phyloP scores from a whole-genome alignment of 805 yeast species.

The Spathaspora girioi region DNA sequence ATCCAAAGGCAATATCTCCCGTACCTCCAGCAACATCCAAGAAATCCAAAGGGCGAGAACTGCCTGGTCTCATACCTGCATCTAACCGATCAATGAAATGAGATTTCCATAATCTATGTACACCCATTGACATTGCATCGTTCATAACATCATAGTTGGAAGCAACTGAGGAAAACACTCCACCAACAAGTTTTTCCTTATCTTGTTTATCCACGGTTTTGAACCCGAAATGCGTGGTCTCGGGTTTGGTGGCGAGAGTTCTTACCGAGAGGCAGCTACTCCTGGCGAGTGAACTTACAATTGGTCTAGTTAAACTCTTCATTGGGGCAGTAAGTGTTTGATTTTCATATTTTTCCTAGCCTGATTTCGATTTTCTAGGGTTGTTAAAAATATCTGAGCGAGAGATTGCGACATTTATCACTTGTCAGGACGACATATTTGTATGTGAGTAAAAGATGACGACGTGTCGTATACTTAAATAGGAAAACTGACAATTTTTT shows the following conservation, averaged over 20 bases:
- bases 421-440: no score
- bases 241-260: conserved; percentile 7
- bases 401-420: no score
- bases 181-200: conserved; percentile 79
- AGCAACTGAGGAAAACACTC: conserved; percentile 93
- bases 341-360: no score
- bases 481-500: no score
- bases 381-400: no score
- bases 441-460: no score
- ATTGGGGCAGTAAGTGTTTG: no score
- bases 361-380: no score
- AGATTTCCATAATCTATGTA: conserved; percentile 92
- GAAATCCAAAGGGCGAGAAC: conserved; percentile 71
- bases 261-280: not conserved
- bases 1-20: conserved; percentile 96
- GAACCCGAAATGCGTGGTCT: conserved; percentile 92
- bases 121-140: conserved; percentile 95
- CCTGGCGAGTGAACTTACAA: not conserved
- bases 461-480: no score
- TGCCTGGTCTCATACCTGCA: conserved; percentile 90
- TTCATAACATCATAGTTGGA: conserved; percentile 94
- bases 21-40: conserved; percentile 99
- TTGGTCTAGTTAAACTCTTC: not conserved
- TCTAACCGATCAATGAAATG: conserved; percentile 85
- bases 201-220: conserved; percentile 74